A percentile compares a stretch with the other conserved stretches of the same genome.
These are phyloP conservation scores for Styphnolobium japonicum DNA, from an alignment of 306 rosid species.

Conservation along the genomic window DNA sequence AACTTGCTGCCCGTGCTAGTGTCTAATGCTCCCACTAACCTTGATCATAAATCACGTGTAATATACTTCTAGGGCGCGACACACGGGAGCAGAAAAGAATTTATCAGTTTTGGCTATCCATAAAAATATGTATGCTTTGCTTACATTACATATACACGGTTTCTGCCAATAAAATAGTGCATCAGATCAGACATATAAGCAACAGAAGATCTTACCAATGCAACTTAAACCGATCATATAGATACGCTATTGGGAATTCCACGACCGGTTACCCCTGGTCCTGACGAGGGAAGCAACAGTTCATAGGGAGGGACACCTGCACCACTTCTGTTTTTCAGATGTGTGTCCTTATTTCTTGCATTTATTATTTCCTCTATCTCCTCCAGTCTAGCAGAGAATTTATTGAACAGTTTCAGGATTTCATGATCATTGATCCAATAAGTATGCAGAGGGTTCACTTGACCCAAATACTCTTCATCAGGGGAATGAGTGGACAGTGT, in stretches of 20 bases:
- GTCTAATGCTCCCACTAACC: background rate
- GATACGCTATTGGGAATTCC: conserved; percentile 92
- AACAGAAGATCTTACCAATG: background rate
- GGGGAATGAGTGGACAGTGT: conserved; percentile 89
- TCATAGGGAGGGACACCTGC: conserved; percentile 95
- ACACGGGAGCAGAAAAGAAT: background rate
- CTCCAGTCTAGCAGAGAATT: conserved; percentile 59
- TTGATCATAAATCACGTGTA: background rate
- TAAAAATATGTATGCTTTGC: background rate
- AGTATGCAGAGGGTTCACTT: conserved; percentile 51
- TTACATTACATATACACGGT: background rate
- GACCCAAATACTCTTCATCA: conserved; percentile 96
- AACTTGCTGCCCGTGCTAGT: background rate
- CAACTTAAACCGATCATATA: conserved; percentile 41
- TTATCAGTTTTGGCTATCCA: background rate
- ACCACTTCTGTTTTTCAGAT: conserved; percentile 74
- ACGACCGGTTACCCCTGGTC: conserved; percentile 92
- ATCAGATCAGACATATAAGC: background rate
- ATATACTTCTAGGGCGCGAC: background rate
- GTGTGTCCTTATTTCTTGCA: conserved; percentile 54
- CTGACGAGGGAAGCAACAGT: conserved; percentile 72
- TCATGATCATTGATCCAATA: conserved; percentile 69
- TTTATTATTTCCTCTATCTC: conserved; percentile 80
- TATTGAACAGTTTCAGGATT: conserved; percentile 44
- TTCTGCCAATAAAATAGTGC: conserved; percentile 11